Evolutionary conservation across 441 rosid species (phyloP), one percentile per base, ranked within the genome.

Genomic region (Syzygium malaccense): DNA sequence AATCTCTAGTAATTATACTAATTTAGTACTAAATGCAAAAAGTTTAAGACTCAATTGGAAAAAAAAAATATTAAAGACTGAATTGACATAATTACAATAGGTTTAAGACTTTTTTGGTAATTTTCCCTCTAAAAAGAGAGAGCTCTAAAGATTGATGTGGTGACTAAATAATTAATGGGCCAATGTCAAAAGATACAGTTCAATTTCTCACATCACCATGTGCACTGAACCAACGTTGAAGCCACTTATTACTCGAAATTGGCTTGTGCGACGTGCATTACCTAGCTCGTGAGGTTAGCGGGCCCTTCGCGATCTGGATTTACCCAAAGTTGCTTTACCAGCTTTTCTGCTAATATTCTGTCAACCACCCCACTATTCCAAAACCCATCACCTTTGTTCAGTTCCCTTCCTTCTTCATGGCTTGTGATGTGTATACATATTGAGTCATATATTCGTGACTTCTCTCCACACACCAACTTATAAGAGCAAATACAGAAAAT

Each of bases 281-380:
- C 23, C 12, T 66, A 32, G 37, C 6, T 23, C 10, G 25, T 66
- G 25, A 30, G 78, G 41, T 17, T 32, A 17, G 41, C 5, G 19
- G 45, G 37, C 79, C 4, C 8, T 68, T 32, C 26, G 37, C 19
- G 14, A 19, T 11, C 0, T 32, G 26, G 23, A 32, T 19, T 19
- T 68, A 0, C 14, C 79, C 79, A 9, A 20, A 18, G 48, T 7
- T 18, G 25, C 48, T 68, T 68, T 48, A 32, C 48, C 79, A 18
- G 9, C 48, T 68, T 68, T 33, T 68, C 48, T 33, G 79, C 90
- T 71, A 60, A 60, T 60, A 60, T 26, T 60, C 66, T 28, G 28
- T 58, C 92, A 92, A 90, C 95, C 86, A 92, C 93, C 94, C 89
- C 95, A 93, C 95, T 91, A 87, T 14, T 83, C 84, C 68, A 19